Conservation (phyloP, 495 filamentous ascomycete genomes). For the Physcia stellaris region DNA sequence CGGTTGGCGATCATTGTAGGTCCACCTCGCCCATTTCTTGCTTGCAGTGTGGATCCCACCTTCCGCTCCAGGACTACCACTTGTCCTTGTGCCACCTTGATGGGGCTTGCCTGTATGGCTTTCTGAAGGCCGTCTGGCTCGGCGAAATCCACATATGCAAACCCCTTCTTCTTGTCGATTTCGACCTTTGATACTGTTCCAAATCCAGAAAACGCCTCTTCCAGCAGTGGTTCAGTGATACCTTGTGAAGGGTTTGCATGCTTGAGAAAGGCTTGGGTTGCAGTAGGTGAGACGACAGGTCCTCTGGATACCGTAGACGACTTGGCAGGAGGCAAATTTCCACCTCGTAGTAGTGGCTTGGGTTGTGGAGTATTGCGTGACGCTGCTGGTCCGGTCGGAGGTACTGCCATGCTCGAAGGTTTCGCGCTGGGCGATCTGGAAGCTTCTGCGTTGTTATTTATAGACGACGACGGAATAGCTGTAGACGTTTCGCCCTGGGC, state of each 20-base stretch:
- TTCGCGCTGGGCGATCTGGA: too few species aligned
- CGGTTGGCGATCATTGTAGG: not conserved
- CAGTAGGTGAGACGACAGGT: slow-evolving; percentile 28
- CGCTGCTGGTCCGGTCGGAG: slow-evolving; percentile 20
- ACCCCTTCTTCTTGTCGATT: slow-evolving; percentile 86
- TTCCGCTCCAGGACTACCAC: slow-evolving; percentile 79
- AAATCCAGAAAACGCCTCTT: slow-evolving; percentile 54
- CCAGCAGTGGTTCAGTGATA: slow-evolving; percentile 66
- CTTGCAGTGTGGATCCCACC: slow-evolving; percentile 20
- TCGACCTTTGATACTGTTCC: slow-evolving; percentile 65
- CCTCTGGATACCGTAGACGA: slow-evolving; percentile 9
- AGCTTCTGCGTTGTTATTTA: slow-evolving; percentile 7
- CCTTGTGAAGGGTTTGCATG: slow-evolving; percentile 87
- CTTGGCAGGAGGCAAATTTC: slow-evolving; percentile 23
- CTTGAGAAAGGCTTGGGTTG: slow-evolving; percentile 80
- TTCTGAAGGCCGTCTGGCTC: slow-evolving; percentile 54
- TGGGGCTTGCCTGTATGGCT: slow-evolving; percentile 68
- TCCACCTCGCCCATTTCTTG: slow-evolving; percentile 10
- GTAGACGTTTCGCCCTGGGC: not conserved
- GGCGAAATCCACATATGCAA: slow-evolving; percentile 78
- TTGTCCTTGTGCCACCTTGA: slow-evolving; percentile 67
- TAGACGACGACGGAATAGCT: not conserved
- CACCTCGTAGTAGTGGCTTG: too few species aligned
- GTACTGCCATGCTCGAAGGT: slow-evolving; percentile 12
- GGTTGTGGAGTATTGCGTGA: slow-evolving; percentile 22